Conservation (phyloP, 805 yeast genomes). For the Torulaspora delbrueckii region DNA sequence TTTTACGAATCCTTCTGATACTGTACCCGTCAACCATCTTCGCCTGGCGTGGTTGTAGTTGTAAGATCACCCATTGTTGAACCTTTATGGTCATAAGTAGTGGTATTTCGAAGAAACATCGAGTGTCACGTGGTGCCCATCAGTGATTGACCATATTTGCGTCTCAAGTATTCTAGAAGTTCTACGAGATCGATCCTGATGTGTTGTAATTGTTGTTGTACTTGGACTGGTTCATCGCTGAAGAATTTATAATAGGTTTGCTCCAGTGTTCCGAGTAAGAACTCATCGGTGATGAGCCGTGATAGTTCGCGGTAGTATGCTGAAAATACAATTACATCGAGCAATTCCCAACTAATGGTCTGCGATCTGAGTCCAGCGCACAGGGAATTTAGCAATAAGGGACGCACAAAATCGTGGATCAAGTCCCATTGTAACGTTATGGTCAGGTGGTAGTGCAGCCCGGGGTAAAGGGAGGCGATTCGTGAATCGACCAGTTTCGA, state of each 20-base stretch:
- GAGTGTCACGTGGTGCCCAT: constrained; percentile 9
- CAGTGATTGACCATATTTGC: constrained; percentile 4
- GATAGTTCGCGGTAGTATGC: constrained; percentile 13
- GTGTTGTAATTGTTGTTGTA: constrained; percentile 5
- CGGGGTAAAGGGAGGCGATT: constrained; percentile 10
- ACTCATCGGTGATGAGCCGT: constrained; percentile 11
- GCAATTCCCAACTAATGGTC: constrained; percentile 13
- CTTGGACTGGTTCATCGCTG: constrained; percentile 3
- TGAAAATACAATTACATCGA: constrained; percentile 17
- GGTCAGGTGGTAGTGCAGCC: constrained; percentile 16
- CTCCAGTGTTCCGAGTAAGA: constrained; percentile 8
- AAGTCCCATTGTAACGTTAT: constrained; percentile 11
- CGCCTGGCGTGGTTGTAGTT: background rate
- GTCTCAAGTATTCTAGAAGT: constrained; percentile 11
- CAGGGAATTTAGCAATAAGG: constrained; percentile 12
- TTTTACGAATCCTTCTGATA: constrained; percentile 50
- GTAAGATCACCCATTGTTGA: background rate
- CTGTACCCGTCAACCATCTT: constrained; percentile 48
- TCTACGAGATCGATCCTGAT: constrained; percentile 7
- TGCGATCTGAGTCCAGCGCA: constrained; percentile 9
- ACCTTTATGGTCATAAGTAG: background rate
- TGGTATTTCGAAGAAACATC: background rate
- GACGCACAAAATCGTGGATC: constrained; percentile 14
- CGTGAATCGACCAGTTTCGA: constrained; percentile 5
- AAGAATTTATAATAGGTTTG: constrained; percentile 18